Percentiles rank a stretch among this genome's conserved stretches.
Evolutionary conservation across 2,329 filamentous ascomycete species (phyloP).

Genomic region (Hirsutella minnesotensis): DNA sequence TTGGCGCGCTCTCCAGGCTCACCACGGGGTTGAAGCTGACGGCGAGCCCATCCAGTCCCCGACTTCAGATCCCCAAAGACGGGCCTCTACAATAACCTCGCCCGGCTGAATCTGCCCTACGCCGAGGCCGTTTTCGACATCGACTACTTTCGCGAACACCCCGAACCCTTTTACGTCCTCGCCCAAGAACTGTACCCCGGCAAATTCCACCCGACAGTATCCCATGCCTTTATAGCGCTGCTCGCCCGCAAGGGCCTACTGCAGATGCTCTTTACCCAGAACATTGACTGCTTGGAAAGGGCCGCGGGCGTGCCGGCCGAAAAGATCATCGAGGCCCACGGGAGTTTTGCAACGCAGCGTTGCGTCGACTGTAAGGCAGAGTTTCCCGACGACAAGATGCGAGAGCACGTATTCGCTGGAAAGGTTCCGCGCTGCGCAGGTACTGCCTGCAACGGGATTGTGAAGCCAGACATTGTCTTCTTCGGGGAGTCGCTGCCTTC

Average conservation of each 20-base stretch:
- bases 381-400: constrained; percentile 67
- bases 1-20: neutral
- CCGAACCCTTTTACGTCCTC: constrained; percentile 82
- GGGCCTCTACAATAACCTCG: constrained; percentile 86
- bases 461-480: constrained; percentile 93
- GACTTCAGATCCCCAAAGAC: constrained; percentile 92
- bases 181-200: constrained; percentile 89
- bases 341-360: constrained; percentile 81
- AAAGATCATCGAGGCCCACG: constrained; percentile 85
- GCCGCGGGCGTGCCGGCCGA: constrained; percentile 71
- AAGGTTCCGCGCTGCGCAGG: constrained; percentile 58
- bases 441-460: constrained; percentile 57
- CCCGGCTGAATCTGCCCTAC: constrained; percentile 72
- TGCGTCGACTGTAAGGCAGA: constrained; percentile 76
- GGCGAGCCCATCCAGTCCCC: constrained; percentile 46
- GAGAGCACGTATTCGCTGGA: constrained; percentile 50
- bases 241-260: constrained; percentile 70
- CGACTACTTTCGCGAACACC: constrained; percentile 72
- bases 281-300: constrained; percentile 91
- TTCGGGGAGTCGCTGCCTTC: constrained; percentile 61
- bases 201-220: constrained; percentile 75
- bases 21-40: neutral
- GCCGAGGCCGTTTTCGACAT: constrained; percentile 95
- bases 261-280: constrained; percentile 86
- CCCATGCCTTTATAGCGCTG: constrained; percentile 78